phyloP scores from a whole-genome alignment of 768 basidiomycete species.

The Amanita pseudoporphyria region DNA sequence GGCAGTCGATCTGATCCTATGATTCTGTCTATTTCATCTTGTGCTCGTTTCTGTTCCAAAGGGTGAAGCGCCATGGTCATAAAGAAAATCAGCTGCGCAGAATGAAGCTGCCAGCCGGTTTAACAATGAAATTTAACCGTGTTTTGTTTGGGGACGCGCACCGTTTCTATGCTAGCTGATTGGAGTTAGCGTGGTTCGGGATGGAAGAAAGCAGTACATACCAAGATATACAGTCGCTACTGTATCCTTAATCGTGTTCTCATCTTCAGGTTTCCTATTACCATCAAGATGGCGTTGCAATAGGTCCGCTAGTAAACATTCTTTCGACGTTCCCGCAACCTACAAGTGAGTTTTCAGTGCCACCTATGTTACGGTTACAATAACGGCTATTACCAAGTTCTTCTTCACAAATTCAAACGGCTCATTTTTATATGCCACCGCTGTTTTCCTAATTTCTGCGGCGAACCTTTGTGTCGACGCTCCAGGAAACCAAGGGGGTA shows the following conservation, averaged over 20 bases:
- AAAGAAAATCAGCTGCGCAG: neutral
- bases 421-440: neutral
- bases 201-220: neutral
- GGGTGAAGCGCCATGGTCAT: conserved; percentile 9
- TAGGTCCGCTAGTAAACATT: neutral
- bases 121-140: too few relatives aligned
- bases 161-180: neutral
- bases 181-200: neutral
- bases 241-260: neutral
- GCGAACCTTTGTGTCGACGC: neutral
- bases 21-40: conserved; percentile 10
- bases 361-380: too few relatives aligned
- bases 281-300: neutral
- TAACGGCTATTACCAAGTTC: neutral
- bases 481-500: conserved; percentile 2
- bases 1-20: conserved; percentile 10
- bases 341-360: too few relatives aligned
- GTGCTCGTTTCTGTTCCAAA: conserved; percentile 6
- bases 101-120: too few relatives aligned
- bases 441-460: neutral
- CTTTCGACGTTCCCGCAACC: neutral
- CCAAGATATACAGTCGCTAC: neutral
- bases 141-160: too few relatives aligned
- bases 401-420: conserved; percentile 2
- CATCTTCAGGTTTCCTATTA: neutral